These are phyloP conservation scores for Stephania yunnanensis DNA, from an alignment of 164 flowering plant genomes.

Conservation along the genomic window DNA sequence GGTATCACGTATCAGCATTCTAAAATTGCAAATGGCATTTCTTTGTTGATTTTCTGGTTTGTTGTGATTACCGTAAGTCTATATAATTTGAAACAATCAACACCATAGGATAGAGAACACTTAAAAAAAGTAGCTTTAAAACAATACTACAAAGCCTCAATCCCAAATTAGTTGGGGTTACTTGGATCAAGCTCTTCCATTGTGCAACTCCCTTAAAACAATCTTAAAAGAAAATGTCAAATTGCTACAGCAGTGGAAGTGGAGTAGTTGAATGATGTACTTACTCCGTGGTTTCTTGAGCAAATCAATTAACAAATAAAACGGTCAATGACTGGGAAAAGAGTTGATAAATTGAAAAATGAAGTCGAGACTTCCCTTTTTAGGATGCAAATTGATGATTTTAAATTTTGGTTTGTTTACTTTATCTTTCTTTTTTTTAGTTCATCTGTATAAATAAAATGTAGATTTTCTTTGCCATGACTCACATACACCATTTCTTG, in stretches of 20 bases:
- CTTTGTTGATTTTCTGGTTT: background rate
- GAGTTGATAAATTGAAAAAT: too few species aligned
- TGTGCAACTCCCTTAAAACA: too few species aligned
- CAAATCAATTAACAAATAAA: background rate
- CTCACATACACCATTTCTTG: background rate
- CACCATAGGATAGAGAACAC: background rate
- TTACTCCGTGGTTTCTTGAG: too few species aligned
- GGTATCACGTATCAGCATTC: slow-evolving; percentile 32
- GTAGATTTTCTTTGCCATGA: background rate
- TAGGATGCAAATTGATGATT: too few species aligned
- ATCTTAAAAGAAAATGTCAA: too few species aligned
- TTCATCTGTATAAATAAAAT: background rate
- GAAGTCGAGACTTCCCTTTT: too few species aligned
- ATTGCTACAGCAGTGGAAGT: too few species aligned
- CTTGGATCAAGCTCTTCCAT: too few species aligned
- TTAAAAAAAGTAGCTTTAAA: background rate
- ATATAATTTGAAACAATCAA: background rate
- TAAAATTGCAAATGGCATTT: background rate
- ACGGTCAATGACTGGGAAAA: background rate
- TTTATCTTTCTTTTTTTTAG: background rate
- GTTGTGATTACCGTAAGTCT: background rate
- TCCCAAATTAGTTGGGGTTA: background rate
- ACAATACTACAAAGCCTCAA: background rate
- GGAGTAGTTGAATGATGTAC: too few species aligned
- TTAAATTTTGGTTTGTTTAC: background rate